phyloP scores from a whole-genome alignment of 225 moss, liverwort and hornwort species.

The Bryoerythrophyllum caledonicum region DNA sequence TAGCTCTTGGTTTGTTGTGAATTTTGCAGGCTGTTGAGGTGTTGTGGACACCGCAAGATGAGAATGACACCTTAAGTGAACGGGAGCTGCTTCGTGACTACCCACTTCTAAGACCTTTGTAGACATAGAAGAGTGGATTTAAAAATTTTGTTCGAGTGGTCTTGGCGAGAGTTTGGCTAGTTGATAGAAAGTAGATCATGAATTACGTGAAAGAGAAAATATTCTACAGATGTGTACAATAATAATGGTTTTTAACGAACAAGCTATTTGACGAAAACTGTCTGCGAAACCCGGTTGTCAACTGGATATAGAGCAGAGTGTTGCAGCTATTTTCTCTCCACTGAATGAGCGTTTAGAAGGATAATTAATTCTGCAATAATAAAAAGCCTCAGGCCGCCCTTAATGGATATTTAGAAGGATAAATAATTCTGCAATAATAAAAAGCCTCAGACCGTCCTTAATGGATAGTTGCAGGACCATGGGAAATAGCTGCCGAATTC shows the following conservation, averaged over 20 bases:
- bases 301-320: no score
- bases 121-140: not conserved
- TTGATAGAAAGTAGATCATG: not conserved
- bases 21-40: constrained; percentile 70
- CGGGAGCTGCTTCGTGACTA: constrained; percentile 73
- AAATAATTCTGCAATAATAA: no score
- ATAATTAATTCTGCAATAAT: no score
- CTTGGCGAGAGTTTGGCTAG: not conserved
- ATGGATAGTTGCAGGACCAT: not conserved
- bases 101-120: constrained; percentile 69
- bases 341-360: no score
- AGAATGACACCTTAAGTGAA: constrained; percentile 66
- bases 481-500: not conserved
- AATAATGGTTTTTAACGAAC: not conserved
- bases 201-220: not conserved
- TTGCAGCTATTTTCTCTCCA: no score
- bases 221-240: not conserved
- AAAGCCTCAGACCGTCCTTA: not conserved
- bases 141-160: not conserved
- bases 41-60: constrained; percentile 82
- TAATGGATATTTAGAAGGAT: no score
- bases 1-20: no score
- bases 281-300: no score
- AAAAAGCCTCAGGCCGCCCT: no score
- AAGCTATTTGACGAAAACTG: not conserved